phyloP scores from a whole-genome alignment of 306 rosid genomes.

The Elaeagnus macrophylla region DNA sequence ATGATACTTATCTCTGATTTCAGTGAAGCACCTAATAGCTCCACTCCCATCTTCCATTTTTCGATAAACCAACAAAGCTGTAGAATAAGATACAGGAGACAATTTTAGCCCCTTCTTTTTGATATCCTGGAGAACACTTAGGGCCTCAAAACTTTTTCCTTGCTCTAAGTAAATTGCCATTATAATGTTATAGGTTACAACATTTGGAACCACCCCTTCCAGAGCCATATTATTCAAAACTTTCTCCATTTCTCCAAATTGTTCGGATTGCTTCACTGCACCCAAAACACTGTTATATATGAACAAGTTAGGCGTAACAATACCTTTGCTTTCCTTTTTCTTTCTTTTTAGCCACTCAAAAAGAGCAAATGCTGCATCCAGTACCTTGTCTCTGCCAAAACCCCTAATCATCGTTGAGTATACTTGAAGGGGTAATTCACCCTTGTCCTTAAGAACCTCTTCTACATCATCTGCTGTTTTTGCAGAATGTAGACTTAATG shows the following conservation, averaged over 20 bases:
- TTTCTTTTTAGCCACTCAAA: slow-evolving; percentile 73
- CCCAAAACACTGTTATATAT: slow-evolving; percentile 72
- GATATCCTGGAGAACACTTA: slow-evolving; percentile 56
- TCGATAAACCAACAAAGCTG: slow-evolving; percentile 64
- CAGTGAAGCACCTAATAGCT: slow-evolving; percentile 58
- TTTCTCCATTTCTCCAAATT: slow-evolving; percentile 42
- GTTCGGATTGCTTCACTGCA: slow-evolving; percentile 65
- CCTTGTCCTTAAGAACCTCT: slow-evolving; percentile 61
- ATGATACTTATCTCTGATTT: slow-evolving; percentile 53
- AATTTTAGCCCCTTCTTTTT: slow-evolving; percentile 45
- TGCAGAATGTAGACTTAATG: slow-evolving; percentile 38
- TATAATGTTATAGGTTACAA: slow-evolving; percentile 66
- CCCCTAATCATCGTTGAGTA: slow-evolving; percentile 67
- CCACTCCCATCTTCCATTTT: slow-evolving; percentile 72
- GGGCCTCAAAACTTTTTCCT: slow-evolving; percentile 51
- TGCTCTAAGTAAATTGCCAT: slow-evolving; percentile 71
- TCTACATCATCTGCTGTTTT: slow-evolving; percentile 67
- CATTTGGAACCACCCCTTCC: slow-evolving; percentile 55
- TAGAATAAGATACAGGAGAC: slow-evolving; percentile 69
- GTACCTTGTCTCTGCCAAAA: slow-evolving; percentile 66
- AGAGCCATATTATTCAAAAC: slow-evolving; percentile 55
- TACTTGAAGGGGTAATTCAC: slow-evolving; percentile 72
- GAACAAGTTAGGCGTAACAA: slow-evolving; percentile 56
- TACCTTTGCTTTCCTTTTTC: slow-evolving; percentile 46
- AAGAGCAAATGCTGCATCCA: slow-evolving; percentile 60